Base-by-base conservation (phyloP, 352 stramenopile species). In the Phytophthora aleatoria region DNA sequence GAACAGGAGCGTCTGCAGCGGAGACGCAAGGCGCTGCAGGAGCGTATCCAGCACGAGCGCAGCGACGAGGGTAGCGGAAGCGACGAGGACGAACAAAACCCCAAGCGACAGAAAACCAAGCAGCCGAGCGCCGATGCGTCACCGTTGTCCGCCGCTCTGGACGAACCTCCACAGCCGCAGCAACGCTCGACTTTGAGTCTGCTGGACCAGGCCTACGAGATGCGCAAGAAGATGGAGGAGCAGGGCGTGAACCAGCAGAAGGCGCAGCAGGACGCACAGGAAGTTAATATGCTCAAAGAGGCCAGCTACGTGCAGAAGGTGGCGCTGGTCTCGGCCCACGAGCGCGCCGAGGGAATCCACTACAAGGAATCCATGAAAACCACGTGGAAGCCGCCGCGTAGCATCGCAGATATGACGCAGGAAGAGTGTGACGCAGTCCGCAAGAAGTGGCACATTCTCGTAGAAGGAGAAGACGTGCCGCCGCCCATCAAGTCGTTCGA, bases 371-470 rank as follows among this genome's bases (percentile, higher is more conserved):
- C 81, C 13, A 86, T 99, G 69, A 84, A 81, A 35, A 97, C 92
- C 24, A 97, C 87, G 15, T 99, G 97, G 97, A 85, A 64, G 31
- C 89, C 92, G 16, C 97, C 97, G 3, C 65, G 66, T 2, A 89
- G 87, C 50, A 96, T 99, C 52, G 63, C 91, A 13, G 64, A 81
- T 24, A 89, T 98, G 85, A 93, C 82, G 6, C 79, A 90, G 58
- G 88, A 89, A 0, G 81, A 94, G 42, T 97, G 94, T 73, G 81
- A 98, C 44, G 84, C 87, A 12, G 87, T 98, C 42, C 90, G 97
- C 28, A 94, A 98, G 50, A 99, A 99, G 74, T 99, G 96, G 96
- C 95, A 99, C 77, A 99, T 99, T 51, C 64, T 99, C 6, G 87
- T 97, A 3, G 95, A 99, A 67, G 98, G 98, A 7, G 86, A 99